Percentiles rank a stretch among this genome's conserved stretches.
Evolutionary conservation across 805 yeast species (phyloP).

Genomic region (Hanseniaspora pseudoguilliermondii): DNA sequence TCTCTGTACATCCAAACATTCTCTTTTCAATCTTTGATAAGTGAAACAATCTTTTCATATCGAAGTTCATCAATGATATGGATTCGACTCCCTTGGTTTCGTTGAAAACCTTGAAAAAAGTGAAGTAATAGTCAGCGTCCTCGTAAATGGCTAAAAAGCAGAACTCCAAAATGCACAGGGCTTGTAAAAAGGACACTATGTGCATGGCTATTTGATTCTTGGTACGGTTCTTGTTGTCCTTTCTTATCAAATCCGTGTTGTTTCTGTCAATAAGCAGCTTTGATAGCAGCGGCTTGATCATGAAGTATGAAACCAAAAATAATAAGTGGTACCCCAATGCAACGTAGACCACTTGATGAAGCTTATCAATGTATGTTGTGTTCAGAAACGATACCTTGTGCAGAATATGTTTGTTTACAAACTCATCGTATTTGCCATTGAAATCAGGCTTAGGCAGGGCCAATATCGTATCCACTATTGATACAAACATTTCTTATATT

Average conservation of each 20-base stretch:
- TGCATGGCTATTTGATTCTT: conserved; percentile 34
- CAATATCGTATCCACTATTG: neutral
- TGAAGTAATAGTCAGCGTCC: conserved; percentile 12
- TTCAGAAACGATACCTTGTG: conserved; percentile 1
- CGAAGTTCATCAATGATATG: neutral
- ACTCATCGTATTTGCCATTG: neutral
- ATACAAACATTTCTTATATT: conserved; percentile 1
- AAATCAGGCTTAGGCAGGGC: conserved; percentile 6
- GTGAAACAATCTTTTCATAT: neutral
- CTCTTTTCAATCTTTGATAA: conserved; percentile 13
- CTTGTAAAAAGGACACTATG: conserved; percentile 75
- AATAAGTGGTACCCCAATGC: conserved; percentile 24
- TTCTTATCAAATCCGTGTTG: conserved; percentile 9
- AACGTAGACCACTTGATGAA: conserved; percentile 24
- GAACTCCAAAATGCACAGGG: conserved; percentile 47
- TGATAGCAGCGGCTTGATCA: conserved; percentile 21
- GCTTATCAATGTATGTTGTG: conserved; percentile 15
- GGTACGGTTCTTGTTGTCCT: conserved; percentile 14
- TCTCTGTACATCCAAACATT: conserved; percentile 20
- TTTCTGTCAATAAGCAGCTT: conserved; percentile 13
- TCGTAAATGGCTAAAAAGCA: conserved; percentile 19
- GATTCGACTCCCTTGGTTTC: neutral
- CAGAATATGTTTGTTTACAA: neutral
- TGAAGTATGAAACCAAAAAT: conserved; percentile 21
- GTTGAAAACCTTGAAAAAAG: conserved; percentile 13